Percentiles rank a stretch among this genome's conserved stretches.
phyloP scores from a whole-genome alignment of 202 grass and related monocot species.

The Zizania palustris region DNA sequence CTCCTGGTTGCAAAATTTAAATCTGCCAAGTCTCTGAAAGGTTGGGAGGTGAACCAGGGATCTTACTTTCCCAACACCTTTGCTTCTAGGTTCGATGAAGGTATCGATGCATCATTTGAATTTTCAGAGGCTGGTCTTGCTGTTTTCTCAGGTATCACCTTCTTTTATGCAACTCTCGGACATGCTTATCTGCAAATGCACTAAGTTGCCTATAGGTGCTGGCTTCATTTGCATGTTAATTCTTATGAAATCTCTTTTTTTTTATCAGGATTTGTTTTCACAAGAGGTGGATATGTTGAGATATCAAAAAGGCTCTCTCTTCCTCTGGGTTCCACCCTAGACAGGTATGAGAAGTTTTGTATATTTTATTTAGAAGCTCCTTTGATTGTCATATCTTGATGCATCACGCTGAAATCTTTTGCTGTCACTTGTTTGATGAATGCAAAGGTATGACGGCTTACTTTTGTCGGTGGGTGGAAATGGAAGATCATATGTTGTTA shows the following conservation, averaged over 20 bases:
- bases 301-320: slow-evolving; percentile 85
- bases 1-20: slow-evolving; percentile 91
- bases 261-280: slow-evolving; percentile 87
- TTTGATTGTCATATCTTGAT: slow-evolving; percentile 17
- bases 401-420: slow-evolving; percentile 30
- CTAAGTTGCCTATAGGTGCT: not conserved
- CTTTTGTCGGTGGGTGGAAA: slow-evolving; percentile 92
- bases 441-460: slow-evolving; percentile 87
- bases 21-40: slow-evolving; percentile 68
- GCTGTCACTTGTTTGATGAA: not conserved
- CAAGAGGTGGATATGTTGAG: slow-evolving; percentile 91
- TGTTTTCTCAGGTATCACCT: slow-evolving; percentile 67
- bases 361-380: slow-evolving; percentile 34
- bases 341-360: slow-evolving; percentile 60
- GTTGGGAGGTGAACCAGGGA: slow-evolving; percentile 75
- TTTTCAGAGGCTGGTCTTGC: slow-evolving; percentile 61
- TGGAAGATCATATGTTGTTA: slow-evolving; percentile 91
- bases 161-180: slow-evolving; percentile 5
- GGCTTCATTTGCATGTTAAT: slow-evolving; percentile 14
- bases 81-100: slow-evolving; percentile 70
- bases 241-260: slow-evolving; percentile 18
- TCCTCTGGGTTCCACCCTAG: slow-evolving; percentile 90
- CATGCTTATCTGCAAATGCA: not conserved
- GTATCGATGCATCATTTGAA: slow-evolving; percentile 84
- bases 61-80: slow-evolving; percentile 75